A percentile compares a stretch with the other conserved stretches of the same genome.
Evolutionary conservation across 805 yeast species (phyloP).

Genomic region (Candida montana): DNA sequence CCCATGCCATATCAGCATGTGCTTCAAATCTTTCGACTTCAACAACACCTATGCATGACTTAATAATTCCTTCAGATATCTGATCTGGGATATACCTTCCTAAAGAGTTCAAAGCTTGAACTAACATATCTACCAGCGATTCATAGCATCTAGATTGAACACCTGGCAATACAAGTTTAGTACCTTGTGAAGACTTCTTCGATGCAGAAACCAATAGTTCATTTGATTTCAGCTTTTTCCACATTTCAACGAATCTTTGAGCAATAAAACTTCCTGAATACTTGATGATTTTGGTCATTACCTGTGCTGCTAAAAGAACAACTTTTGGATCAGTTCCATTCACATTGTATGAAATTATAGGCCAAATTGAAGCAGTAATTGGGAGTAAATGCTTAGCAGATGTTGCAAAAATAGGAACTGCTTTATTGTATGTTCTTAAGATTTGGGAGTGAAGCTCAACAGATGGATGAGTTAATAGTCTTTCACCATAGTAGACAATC

Average conservation of each 20-base stretch:
- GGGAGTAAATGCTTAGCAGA: slow-evolving; percentile 42
- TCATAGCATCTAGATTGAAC: slow-evolving; percentile 18
- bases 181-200: slow-evolving; percentile 4
- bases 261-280: slow-evolving; percentile 44
- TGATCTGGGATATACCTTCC: slow-evolving; percentile 23
- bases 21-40: slow-evolving; percentile 16
- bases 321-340: slow-evolving; percentile 24
- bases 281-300: slow-evolving; percentile 24
- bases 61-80: slow-evolving; percentile 17
- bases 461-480: slow-evolving; percentile 64
- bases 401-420: slow-evolving; percentile 51
- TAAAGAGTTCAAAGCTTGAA: slow-evolving; percentile 13
- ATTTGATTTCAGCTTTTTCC: slow-evolving; percentile 26
- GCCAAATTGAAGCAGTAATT: slow-evolving; percentile 49
- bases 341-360: slow-evolving; percentile 28
- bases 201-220: slow-evolving; percentile 12
- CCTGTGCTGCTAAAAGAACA: slow-evolving; percentile 25
- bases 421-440: slow-evolving; percentile 39
- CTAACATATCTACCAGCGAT: slow-evolving; percentile 18
- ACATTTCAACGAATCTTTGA: slow-evolving; percentile 42
- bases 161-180: slow-evolving; percentile 21
- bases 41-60: slow-evolving; percentile 17
- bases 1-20: slow-evolving; percentile 24
- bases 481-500: slow-evolving; percentile 64
- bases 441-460: slow-evolving; percentile 50